Evolutionary conservation across 768 basidiomycete genomes (phyloP).

Genomic region (Krasilnikovozyma curviuscula): DNA sequence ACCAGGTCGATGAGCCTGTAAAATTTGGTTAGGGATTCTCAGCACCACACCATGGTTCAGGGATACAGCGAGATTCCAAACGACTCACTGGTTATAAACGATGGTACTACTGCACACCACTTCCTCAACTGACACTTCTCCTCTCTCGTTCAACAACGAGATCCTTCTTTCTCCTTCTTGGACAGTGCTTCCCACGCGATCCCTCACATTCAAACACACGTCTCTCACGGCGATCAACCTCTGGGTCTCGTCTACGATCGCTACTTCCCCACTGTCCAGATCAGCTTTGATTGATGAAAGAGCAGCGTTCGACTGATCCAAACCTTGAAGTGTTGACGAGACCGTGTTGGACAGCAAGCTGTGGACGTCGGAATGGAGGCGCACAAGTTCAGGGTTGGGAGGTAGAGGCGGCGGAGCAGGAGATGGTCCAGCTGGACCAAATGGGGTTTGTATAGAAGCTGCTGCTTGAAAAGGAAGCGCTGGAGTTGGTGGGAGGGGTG

Average conservation of each 20-base stretch:
- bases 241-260: constrained; percentile 89
- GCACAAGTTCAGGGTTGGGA: constrained; percentile 72
- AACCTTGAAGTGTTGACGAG: constrained; percentile 37
- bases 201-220: constrained; percentile 64
- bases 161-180: constrained; percentile 51
- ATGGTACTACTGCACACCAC: constrained; percentile 87
- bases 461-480: constrained; percentile 5
- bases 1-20: constrained; percentile 75
- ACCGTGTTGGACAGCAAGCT: constrained; percentile 53
- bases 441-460: neutral
- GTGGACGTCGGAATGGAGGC: constrained; percentile 45
- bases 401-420: constrained; percentile 50
- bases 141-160: constrained; percentile 55
- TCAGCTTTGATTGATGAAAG: constrained; percentile 65
- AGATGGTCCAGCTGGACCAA: constrained; percentile 1
- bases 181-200: constrained; percentile 45
- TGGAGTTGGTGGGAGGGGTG: constrained; percentile 15
- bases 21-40: neutral
- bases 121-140: constrained; percentile 88
- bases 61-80: constrained; percentile 5
- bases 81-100: constrained; percentile 81
- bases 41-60: neutral
- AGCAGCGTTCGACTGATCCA: constrained; percentile 34
- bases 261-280: constrained; percentile 73
- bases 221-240: constrained; percentile 78